Evolutionary conservation across 1,284 basidiomycete species (phyloP).

Genomic region (Cystobasidium pallidum): DNA sequence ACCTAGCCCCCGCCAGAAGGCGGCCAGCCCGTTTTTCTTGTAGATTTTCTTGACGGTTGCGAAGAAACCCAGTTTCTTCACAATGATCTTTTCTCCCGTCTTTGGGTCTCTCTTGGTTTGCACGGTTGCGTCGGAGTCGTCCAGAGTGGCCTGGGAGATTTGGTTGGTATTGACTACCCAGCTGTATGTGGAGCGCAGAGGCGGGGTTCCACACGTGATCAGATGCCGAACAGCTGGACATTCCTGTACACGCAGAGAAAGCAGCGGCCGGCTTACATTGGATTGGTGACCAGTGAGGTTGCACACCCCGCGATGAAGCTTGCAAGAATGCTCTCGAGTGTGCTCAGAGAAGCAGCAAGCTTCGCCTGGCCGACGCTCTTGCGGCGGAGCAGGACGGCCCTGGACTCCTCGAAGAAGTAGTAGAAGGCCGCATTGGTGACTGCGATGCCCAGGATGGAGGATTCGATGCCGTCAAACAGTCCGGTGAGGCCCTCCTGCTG

Average conservation of each 20-base stretch:
- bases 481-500: conserved; percentile 82
- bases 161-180: conserved; percentile 73
- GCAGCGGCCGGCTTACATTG: conserved; percentile 79
- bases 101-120: conserved; percentile 43
- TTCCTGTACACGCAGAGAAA: too few species aligned
- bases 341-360: conserved; percentile 63
- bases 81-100: conserved; percentile 47
- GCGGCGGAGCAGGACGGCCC: conserved; percentile 45
- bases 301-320: conserved; percentile 66
- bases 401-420: conserved; percentile 50
- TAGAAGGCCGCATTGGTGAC: conserved; percentile 76
- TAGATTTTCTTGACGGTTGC: conserved; percentile 75
- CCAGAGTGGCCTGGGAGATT: conserved; percentile 56
- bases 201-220: not conserved
- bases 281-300: conserved; percentile 88
- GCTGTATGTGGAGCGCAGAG: not conserved
- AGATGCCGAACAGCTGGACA: not conserved
- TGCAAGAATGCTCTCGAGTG: conserved; percentile 85
- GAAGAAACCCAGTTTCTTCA: conserved; percentile 65
- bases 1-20: conserved; percentile 93
- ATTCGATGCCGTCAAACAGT: conserved; percentile 84
- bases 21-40: conserved; percentile 73
- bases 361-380: conserved; percentile 45
- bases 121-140: conserved; percentile 35
- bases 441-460: conserved; percentile 86